Percentiles rank a stretch among this genome's conserved stretches.
These are phyloP conservation scores for Pharnaceum exiguum DNA, from an alignment of 148 eudicot species.

Conservation along the genomic window DNA sequence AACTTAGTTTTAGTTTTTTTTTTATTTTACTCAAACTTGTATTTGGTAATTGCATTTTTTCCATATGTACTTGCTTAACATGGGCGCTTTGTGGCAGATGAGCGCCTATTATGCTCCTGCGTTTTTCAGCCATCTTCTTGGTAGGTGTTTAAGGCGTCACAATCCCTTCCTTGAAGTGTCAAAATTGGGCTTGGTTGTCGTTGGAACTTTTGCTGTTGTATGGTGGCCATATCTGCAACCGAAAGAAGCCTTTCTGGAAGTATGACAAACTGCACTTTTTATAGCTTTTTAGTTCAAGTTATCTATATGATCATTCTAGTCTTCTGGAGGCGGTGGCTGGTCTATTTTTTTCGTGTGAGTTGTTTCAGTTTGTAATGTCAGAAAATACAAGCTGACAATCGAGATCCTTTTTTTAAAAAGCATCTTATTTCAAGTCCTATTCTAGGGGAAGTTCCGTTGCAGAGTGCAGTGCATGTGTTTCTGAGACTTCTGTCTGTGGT, in stretches of 20 bases:
- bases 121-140: slow-evolving; percentile 80
- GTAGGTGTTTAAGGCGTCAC: slow-evolving; percentile 69
- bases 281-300: not conserved
- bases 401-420: not conserved
- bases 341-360: not conserved
- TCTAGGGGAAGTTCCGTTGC: not conserved
- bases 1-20: not conserved
- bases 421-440: not conserved
- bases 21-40: not conserved
- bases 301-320: too few species aligned
- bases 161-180: slow-evolving; percentile 66
- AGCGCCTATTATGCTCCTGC: slow-evolving; percentile 97
- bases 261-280: slow-evolving; percentile 20
- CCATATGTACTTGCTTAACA: not conserved
- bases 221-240: slow-evolving; percentile 95
- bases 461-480: not conserved
- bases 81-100: slow-evolving; percentile 56
- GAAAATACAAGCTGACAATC: not conserved
- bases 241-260: slow-evolving; percentile 58
- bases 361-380: not conserved
- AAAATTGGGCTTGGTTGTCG: slow-evolving; percentile 67
- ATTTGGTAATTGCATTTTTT: not conserved
- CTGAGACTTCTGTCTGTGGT: not conserved
- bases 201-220: slow-evolving; percentile 70
- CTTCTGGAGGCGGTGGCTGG: too few species aligned